Evolutionary conservation across 2,329 filamentous ascomycete genomes (phyloP), one percentile per base, ranked within the genome.

Genomic region (Blastomyces silverae): DNA sequence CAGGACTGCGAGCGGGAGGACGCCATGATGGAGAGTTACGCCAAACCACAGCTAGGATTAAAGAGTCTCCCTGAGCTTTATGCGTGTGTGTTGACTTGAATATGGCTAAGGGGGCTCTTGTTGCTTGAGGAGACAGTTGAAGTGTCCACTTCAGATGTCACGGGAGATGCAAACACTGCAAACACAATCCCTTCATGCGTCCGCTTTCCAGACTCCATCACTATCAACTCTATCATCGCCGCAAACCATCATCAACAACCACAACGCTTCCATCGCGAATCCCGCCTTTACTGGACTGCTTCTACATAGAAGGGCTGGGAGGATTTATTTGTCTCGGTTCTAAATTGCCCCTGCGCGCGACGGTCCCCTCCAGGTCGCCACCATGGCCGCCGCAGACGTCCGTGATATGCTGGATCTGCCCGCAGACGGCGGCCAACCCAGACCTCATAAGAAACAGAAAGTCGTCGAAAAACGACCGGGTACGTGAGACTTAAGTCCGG

Each of bases 401-500:
- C 91, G 90, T 79, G 91, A 96, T 76, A 90, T 96, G 74, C 86
- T 96, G 73, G 91, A 92, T 76, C 82, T 96, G 74, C 88, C 88
- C 70, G 80, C 79, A 61, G 80, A 86, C 70, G 87, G 87, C 70
- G 76, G 66, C 48, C 70, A 79, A 66, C 79, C 79, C 66, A 76
- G 88, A 67, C 85, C 87, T 52, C 79, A 84, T 55, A 95, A 94
- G 80, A 92, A 93, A 75, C 86, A 88, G 71, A 92, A 89, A 75
- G 80, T 85, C 7, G 80, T 83, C 20, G 84, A 83, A 58, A 84
- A 87, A 69, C 77, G 81, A 70, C 81, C 82, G 71, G 81, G 82
- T 84, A 73, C 64, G 80, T 77, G 25, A 61, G 22, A 63, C 7
- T 55, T 55, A 67, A 64, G 64, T n/a, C 4, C 31, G n/a, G 44